Evolutionary conservation across 257 asterid species (phyloP).

Genomic region (Solanum sitiens): DNA sequence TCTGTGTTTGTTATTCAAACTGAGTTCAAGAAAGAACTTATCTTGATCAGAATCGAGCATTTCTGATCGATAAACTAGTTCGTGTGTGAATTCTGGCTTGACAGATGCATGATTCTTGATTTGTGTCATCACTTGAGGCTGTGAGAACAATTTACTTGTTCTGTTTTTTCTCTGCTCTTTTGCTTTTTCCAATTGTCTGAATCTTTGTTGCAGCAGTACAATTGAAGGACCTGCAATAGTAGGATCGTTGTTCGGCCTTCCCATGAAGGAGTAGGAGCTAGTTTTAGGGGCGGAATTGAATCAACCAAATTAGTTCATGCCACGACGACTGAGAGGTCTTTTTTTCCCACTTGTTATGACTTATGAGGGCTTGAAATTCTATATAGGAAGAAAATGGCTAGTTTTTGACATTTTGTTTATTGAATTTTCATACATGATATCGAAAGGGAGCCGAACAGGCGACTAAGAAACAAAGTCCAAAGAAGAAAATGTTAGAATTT

Average conservation of each 20-base stretch:
- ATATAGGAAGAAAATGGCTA: neutral
- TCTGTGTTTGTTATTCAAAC: constrained; percentile 3
- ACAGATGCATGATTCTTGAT: neutral
- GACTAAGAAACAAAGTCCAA: constrained; percentile 2
- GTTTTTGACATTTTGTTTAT: neutral
- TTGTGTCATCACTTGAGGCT: neutral
- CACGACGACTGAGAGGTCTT: neutral
- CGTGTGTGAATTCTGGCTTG: neutral
- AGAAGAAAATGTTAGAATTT: neutral
- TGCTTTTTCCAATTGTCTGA: constrained; percentile 15
- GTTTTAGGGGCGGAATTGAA: neutral
- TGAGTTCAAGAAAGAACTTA: constrained; percentile 3
- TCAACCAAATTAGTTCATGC: neutral
- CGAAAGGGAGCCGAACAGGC: neutral
- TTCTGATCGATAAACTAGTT: neutral
- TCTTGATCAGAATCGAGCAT: neutral
- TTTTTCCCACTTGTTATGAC: neutral
- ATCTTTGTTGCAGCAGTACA: constrained; percentile 23
- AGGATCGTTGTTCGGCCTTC: neutral
- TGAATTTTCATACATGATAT: neutral
- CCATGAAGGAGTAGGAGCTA: constrained; percentile 3
- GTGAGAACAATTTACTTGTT: neutral
- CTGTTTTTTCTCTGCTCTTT: constrained; percentile 13
- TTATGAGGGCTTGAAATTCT: neutral
- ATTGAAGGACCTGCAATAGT: constrained; percentile 6